Evolutionary conservation across 2,329 filamentous ascomycete species (phyloP), one percentile per base, ranked within the genome.

Genomic region (Microsporum canis): DNA sequence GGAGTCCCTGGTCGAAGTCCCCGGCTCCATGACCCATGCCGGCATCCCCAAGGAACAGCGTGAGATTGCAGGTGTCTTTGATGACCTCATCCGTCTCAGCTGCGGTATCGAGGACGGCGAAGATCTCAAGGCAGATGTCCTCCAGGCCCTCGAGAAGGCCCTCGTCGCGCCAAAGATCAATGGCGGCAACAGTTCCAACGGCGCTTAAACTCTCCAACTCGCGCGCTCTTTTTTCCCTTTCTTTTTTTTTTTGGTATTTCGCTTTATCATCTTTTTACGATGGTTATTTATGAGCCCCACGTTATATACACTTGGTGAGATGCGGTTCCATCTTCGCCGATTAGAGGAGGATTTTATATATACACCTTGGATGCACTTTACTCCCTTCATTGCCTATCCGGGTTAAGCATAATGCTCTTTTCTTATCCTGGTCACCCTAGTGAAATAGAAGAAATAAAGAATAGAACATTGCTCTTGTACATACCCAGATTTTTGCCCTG

Each of bases 1-100:
- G 56, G 94, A 99, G 82, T 88, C 84, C 70, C 80, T 99, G 64
- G 87, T 91, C 68, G 94, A 99, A 77, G 84, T 99, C 2, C 94
- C 94, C 27, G 89, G 88, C 69, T 89, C 86, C 76, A 99, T 99
- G 94, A 99, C 94, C 17, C 94, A 99, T 75, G 89, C 91, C 29
- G 94, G 92, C 62, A 99, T 99, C 66, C 94, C 94, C 57, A 84
- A 83, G 72, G 91, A 91, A 63, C 85, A 95, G 79, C 82, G 94
- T 62, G 94, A 99, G 80, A 88, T 87, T 2, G 91, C 94, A 0
- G 94, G 94, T 63, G 91, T 99, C 36, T 97, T 86, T 70, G 94
- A 99, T 71, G 94, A 99, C 73, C 82, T 99, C 5, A 89, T 99
- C 34, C 84, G 94, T 66, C 80, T 99, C 63, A 95, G 90, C 80